phyloP scores from a whole-genome alignment of 305 asterid genomes.

The Euphrasia arctica region DNA sequence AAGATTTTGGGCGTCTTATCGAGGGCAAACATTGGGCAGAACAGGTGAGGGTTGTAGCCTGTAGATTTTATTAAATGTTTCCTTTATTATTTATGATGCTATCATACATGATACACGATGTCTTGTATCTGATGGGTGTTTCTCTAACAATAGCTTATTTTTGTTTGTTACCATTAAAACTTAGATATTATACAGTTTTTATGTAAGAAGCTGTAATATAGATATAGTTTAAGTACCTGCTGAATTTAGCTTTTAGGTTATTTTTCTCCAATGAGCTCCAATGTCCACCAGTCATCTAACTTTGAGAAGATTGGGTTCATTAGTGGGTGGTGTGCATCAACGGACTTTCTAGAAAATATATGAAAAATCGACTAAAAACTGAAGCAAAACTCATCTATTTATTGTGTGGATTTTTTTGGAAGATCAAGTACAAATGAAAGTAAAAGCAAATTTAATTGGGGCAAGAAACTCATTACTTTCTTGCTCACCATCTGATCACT shows the following conservation, averaged over 20 bases:
- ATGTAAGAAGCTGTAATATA: not conserved
- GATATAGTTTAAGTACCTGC: not conserved
- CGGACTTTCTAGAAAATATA: no score
- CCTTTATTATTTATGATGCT: conserved; percentile 1
- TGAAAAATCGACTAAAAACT: no score
- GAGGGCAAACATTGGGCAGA: conserved; percentile 95
- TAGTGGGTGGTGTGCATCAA: no score
- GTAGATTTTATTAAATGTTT: conserved; percentile 11
- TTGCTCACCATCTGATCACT: no score
- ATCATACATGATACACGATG: not conserved
- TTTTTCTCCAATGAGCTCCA: conserved; percentile 16
- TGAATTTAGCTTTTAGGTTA: conserved; percentile 6
- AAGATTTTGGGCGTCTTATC: conserved; percentile 96
- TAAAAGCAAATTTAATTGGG: no score
- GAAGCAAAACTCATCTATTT: no score
- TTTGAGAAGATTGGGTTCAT: no score
- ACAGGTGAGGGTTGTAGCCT: conserved; percentile 49
- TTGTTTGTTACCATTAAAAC: conserved; percentile 10
- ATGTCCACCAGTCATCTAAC: not conserved
- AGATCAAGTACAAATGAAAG: no score
- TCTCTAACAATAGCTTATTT: conserved; percentile 2
- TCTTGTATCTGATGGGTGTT: conserved; percentile 4
- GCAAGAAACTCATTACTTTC: no score
- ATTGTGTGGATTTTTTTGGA: no score
- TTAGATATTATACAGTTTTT: conserved; percentile 16